Conservation (phyloP, 768 basidiomycete species). For the Solioccasus polychromus region DNA sequence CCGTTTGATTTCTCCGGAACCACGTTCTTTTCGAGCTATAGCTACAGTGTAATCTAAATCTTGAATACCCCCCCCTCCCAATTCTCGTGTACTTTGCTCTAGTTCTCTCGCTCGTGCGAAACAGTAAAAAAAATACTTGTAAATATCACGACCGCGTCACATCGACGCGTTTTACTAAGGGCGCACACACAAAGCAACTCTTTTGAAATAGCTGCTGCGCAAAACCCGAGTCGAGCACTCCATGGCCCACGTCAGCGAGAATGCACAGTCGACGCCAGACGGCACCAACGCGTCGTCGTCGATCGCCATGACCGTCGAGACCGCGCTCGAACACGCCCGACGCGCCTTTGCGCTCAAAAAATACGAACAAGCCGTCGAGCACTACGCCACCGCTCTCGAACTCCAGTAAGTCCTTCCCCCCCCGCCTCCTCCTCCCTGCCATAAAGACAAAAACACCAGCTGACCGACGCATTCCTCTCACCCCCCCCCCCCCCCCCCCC, state of each 20-base stretch:
- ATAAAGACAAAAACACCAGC: background rate
- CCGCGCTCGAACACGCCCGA: constrained; percentile 72
- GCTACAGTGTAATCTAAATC: constrained; percentile 23
- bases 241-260: constrained; percentile 11
- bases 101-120: background rate
- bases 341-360: constrained; percentile 86
- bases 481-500: too few relatives aligned
- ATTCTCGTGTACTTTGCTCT: background rate
- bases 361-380: constrained; percentile 81
- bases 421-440: too few relatives aligned
- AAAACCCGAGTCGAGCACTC: background rate
- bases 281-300: constrained; percentile 29
- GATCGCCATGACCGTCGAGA: constrained; percentile 42
- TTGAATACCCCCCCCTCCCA: constrained; percentile 16
- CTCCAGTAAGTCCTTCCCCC: constrained; percentile 59
- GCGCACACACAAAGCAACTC: background rate
- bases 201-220: too few relatives aligned
- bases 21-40: constrained; percentile 2
- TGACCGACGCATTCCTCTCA: background rate
- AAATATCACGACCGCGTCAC: constrained; percentile 20
- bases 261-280: background rate
- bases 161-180: constrained; percentile 3
- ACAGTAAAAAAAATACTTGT: constrained; percentile 2
- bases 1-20: constrained; percentile 5
- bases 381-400: constrained; percentile 84